These are phyloP conservation scores for Thalassia testudinum DNA, from an alignment of 116 monocot genomes.

Conservation along the genomic window DNA sequence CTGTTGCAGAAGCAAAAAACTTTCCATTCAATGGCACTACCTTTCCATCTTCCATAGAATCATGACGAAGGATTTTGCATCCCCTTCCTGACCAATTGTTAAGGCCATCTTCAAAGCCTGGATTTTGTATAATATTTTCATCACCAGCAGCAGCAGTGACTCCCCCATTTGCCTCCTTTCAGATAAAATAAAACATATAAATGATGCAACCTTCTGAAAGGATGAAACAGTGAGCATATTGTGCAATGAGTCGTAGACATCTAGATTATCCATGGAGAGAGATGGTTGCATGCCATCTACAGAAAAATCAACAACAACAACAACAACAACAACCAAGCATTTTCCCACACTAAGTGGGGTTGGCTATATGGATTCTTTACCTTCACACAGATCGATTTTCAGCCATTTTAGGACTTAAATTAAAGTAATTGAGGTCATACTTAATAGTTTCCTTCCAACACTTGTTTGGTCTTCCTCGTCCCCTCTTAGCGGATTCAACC, in stretches of 20 bases:
- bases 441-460: no score
- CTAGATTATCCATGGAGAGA: background rate
- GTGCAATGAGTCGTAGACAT: background rate
- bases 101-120: constrained; percentile 56
- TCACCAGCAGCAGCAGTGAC: constrained; percentile 5
- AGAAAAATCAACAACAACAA: no score
- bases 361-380: no score
- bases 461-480: no score
- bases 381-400: no score
- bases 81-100: constrained; percentile 70
- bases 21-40: constrained; percentile 37
- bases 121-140: constrained; percentile 39
- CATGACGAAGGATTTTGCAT: constrained; percentile 47
- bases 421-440: no score
- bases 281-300: no score
- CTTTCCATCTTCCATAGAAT: constrained; percentile 26
- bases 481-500: no score
- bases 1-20: constrained; percentile 38
- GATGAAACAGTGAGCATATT: background rate
- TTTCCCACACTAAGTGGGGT: no score
- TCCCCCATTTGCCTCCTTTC: constrained; percentile 13
- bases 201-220: background rate
- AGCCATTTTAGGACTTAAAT: no score
- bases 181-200: background rate
- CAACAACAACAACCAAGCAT: no score